Conservation (phyloP, 1,284 basidiomycete species). For the Ustilago shanxiensis region DNA sequence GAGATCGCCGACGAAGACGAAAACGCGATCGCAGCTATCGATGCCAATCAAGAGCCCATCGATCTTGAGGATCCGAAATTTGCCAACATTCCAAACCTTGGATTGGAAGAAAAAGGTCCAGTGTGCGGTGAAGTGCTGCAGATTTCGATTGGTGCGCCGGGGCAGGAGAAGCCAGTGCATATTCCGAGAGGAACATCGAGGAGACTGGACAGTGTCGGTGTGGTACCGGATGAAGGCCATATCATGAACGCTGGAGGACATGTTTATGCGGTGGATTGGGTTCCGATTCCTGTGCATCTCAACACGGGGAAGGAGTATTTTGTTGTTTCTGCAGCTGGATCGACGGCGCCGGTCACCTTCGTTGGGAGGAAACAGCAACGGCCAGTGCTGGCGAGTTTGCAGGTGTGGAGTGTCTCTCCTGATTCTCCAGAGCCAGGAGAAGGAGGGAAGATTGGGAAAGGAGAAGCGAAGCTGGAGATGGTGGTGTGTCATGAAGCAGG, state of each 20-base stretch:
- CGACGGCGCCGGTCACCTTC: constrained; percentile 23
- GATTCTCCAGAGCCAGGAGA: constrained; percentile 1
- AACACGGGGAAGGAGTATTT: constrained; percentile 48
- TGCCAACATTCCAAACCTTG: constrained; percentile 33
- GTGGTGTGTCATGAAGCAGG: constrained; percentile 41
- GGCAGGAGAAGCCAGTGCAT: constrained; percentile 23
- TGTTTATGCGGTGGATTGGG: constrained; percentile 57
- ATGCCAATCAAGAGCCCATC: constrained; percentile 32
- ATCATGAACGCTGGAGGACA: constrained; percentile 52
- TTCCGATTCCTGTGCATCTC: constrained; percentile 43
- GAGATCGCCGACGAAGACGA: constrained; percentile 24
- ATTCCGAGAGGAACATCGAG: constrained; percentile 18
- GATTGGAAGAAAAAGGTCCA: constrained; percentile 31
- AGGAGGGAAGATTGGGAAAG: constrained; percentile 7
- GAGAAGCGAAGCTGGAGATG: constrained; percentile 42
- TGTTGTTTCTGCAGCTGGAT: constrained; percentile 33
- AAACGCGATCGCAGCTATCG: constrained; percentile 16
- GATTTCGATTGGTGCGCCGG: constrained; percentile 29
- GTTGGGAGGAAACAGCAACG: constrained; percentile 26
- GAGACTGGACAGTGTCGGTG: constrained; percentile 31
- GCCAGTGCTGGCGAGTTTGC: constrained; percentile 27
- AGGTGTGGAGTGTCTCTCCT: constrained; percentile 54
- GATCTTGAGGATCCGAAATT: constrained; percentile 36
- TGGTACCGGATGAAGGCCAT: constrained; percentile 43
- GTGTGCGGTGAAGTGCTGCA: constrained; percentile 26